Evolutionary conservation across 208 protist genomes (phyloP).

Genomic region (Herpetomonas samuelpessoai): DNA sequence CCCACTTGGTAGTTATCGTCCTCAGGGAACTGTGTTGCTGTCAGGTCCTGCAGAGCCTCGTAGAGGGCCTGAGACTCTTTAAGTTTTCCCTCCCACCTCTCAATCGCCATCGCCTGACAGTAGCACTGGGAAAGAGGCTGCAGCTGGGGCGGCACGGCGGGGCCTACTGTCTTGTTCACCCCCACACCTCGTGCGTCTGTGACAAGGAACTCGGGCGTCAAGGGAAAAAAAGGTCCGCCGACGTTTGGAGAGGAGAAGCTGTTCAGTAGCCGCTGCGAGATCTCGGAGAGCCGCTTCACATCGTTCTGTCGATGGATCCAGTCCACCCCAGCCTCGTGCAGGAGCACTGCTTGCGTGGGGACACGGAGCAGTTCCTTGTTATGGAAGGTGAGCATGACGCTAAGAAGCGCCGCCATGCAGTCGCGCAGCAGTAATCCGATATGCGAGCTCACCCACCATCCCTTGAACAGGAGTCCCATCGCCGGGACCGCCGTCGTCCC

Average conservation of each 20-base stretch:
- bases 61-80: background rate
- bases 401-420: conserved; percentile 3
- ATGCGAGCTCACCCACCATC: conserved; percentile 11
- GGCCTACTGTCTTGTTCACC: too few relatives aligned
- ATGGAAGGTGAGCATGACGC: conserved; percentile 2
- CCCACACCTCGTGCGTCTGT: too few relatives aligned
- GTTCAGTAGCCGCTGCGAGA: conserved; percentile 2
- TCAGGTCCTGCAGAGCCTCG: background rate
- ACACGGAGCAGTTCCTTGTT: background rate
- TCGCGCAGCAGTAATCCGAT: conserved; percentile 21
- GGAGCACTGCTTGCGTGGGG: background rate
- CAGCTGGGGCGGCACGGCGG: too few relatives aligned
- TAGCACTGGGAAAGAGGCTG: too few relatives aligned
- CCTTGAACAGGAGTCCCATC: conserved; percentile 13
- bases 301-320: conserved; percentile 9
- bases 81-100: background rate
- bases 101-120: background rate
- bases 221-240: background rate
- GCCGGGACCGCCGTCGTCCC: conserved; percentile 13
- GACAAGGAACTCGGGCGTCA: background rate
- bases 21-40: background rate
- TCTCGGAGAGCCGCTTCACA: background rate
- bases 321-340: background rate
- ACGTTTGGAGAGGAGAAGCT: background rate
- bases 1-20: background rate